These are phyloP conservation scores for Ceratocystiopsis minuta DNA, from an alignment of 2,329 filamentous ascomycete genomes.

Conservation along the genomic window DNA sequence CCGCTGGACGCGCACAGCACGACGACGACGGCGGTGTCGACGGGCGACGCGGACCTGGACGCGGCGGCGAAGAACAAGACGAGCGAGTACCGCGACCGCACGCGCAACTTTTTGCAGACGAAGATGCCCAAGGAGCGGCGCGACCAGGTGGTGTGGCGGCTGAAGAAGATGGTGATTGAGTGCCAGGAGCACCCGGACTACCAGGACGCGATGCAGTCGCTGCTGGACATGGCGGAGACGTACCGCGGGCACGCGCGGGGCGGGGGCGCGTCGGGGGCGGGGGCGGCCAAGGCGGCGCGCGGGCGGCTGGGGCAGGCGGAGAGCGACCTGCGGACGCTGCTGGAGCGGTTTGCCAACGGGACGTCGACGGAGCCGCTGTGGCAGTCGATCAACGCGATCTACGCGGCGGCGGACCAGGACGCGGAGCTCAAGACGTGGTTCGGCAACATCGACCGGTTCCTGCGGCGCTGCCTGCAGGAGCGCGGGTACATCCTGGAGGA, in stretches of 20 bases:
- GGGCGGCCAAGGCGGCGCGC: slow-evolving; percentile 56
- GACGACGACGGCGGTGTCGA: slow-evolving; percentile 15
- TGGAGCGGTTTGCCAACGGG: slow-evolving; percentile 91
- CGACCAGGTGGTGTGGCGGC: slow-evolving; percentile 75
- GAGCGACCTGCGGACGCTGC: slow-evolving; percentile 63
- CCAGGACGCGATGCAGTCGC: slow-evolving; percentile 72
- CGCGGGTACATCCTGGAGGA: slow-evolving; percentile 85
- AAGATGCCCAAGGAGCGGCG: slow-evolving; percentile 89
- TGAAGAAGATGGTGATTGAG: slow-evolving; percentile 96
- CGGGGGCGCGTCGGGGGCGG: slow-evolving; percentile 44
- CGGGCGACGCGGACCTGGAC: slow-evolving; percentile 33
- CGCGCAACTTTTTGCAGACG: slow-evolving; percentile 58
- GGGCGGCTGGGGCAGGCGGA: slow-evolving; percentile 53
- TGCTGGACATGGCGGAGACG: slow-evolving; percentile 67
- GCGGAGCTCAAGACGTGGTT: slow-evolving; percentile 83
- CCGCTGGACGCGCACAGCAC: slow-evolving; percentile 35
- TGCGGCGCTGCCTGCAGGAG: slow-evolving; percentile 70
- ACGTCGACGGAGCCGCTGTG: slow-evolving; percentile 80
- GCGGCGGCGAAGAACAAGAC: slow-evolving; percentile 31
- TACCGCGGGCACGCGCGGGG: slow-evolving; percentile 61
- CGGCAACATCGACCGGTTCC: slow-evolving; percentile 54
- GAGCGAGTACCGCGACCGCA: slow-evolving; percentile 20
- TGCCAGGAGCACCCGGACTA: slow-evolving; percentile 93
- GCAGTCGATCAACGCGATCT: slow-evolving; percentile 68
- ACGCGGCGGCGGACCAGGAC: slow-evolving; percentile 71